Evolutionary conservation across 73 alveolate genomes (phyloP), one percentile per base, ranked within the genome.

Genomic region (Tetrahymena malaccensis): DNA sequence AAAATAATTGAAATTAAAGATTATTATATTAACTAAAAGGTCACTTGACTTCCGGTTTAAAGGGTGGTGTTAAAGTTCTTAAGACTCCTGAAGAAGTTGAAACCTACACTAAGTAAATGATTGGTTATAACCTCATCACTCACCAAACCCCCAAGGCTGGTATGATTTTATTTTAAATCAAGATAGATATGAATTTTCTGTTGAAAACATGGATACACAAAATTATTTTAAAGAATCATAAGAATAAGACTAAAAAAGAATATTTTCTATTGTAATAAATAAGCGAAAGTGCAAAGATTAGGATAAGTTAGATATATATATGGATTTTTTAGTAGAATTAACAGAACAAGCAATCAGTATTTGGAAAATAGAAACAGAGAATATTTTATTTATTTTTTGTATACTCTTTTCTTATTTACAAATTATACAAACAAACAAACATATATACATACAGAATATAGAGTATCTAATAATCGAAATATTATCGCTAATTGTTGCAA

Each of bases 51-150:
- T 95, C 97, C 57, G 98, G 99, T 40, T 96, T 98, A 16, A 97
- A 98, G 96, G 98, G 99, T 55, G 99, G 99, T 25, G 99, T 98
- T 13, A 96, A 97, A 58, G 95, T 98, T 85, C 96, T 97, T 94
- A 94, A 97, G 93, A 96, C 98, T 85, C 98, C 98, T 85, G 96
- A 97, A 58, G 97, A 97, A 96, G 97, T 97, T 25, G 97, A 93
- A 10, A 58, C 94, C 17, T 96, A 94, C 85, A 96, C 98, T 12
- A 94, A 96, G 94, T 93, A 98, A 94, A 98, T 98, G 99, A 96
- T 98, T 55, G 98, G 99, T 35, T 96, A 96, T 94, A 97, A 97
- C 43, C 98, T 98, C 27, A 94, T 97, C 70, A 97, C 98, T 22
- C 98, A 98, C 96, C 95, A 97, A 84, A 97, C 99, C 35, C 96